Evolutionary conservation across 768 basidiomycete genomes (phyloP).

Genomic region (Lactarius vividus): DNA sequence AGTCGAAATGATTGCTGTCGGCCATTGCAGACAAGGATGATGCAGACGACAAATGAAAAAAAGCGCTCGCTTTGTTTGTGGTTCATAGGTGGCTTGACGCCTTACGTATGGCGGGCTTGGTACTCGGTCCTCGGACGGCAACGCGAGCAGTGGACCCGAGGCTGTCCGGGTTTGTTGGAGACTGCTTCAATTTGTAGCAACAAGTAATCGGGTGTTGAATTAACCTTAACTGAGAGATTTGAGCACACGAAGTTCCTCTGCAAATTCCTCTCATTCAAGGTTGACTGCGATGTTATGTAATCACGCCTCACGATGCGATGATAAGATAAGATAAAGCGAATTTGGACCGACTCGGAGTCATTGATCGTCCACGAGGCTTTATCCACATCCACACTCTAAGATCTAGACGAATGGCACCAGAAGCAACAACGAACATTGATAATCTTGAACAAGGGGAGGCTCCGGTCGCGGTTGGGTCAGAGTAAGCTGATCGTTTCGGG

Average conservation of each 20-base stretch:
- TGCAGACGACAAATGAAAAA: neutral
- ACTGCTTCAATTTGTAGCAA: neutral
- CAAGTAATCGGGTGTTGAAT: neutral
- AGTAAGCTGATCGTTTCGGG: neutral
- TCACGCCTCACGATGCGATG: neutral
- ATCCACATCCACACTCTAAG: neutral
- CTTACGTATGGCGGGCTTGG: neutral
- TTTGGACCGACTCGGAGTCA: neutral
- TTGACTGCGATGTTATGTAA: neutral
- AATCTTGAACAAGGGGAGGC: neutral
- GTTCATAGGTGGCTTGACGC: neutral
- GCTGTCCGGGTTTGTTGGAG: neutral
- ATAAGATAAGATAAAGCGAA: neutral
- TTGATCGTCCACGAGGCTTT: neutral
- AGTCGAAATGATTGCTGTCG: conserved; percentile 68
- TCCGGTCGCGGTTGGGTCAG: conserved; percentile 1
- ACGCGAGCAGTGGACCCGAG: neutral
- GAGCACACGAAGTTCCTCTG: too few species aligned
- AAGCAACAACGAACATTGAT: neutral
- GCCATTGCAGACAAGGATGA: neutral
- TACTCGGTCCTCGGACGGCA: neutral
- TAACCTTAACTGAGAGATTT: neutral
- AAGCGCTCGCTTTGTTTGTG: neutral
- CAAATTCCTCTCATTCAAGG: too few species aligned
- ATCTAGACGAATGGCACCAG: conserved; percentile 5